These are phyloP conservation scores for Cryptococcus sp. DNA, from an alignment of 1,284 basidiomycete species.

Conservation along the genomic window DNA sequence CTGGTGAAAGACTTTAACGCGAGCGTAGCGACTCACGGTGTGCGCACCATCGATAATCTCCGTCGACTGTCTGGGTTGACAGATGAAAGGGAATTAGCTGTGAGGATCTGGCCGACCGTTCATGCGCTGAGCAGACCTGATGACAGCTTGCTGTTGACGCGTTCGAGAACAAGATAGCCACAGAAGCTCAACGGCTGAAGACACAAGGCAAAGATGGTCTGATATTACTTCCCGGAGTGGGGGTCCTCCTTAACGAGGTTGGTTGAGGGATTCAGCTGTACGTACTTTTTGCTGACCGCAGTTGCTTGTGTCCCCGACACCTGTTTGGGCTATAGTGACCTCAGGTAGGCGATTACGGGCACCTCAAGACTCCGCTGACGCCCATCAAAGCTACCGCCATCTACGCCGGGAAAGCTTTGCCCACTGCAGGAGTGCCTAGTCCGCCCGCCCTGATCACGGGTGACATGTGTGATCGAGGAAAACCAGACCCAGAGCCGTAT, in stretches of 20 bases:
- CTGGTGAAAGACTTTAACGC: not conserved
- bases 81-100: constrained; percentile 57
- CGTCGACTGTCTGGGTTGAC: constrained; percentile 62
- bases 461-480: constrained; percentile 67
- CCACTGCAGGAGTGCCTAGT: constrained; percentile 57
- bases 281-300: constrained; percentile 1
- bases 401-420: constrained; percentile 62
- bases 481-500: constrained; percentile 78
- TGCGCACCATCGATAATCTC: constrained; percentile 66
- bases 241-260: constrained; percentile 32
- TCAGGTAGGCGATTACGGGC: constrained; percentile 59
- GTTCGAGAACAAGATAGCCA: constrained; percentile 46
- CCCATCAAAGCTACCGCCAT: constrained; percentile 58
- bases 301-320: constrained; percentile 43
- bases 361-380: too few species aligned
- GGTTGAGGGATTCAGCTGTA: constrained; percentile 9
- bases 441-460: constrained; percentile 64
- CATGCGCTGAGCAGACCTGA: not conserved
- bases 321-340: constrained; percentile 70
- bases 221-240: constrained; percentile 42
- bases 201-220: constrained; percentile 41
- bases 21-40: constrained; percentile 64
- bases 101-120: constrained; percentile 29
- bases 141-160: constrained; percentile 24
- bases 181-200: constrained; percentile 38